Evolutionary conservation across 2,329 filamentous ascomycete species (phyloP).

Genomic region (Rhynchosporium graminicola): DNA sequence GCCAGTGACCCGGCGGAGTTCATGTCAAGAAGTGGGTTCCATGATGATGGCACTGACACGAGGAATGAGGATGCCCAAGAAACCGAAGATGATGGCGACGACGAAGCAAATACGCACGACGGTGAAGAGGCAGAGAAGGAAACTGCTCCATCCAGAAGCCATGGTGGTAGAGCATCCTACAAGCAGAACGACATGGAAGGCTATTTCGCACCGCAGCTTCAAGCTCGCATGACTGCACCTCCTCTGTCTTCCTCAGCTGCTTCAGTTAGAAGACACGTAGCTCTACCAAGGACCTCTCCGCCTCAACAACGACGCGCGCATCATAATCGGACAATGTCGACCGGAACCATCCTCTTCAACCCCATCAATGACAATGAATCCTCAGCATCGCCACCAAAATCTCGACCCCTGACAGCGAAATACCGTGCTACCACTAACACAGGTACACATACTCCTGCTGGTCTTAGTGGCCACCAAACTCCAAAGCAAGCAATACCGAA

Average conservation of each 20-base stretch:
- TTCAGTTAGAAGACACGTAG: constrained; percentile 9
- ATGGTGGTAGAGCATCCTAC: constrained; percentile 23
- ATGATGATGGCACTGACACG: constrained; percentile 23
- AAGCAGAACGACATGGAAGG: constrained; percentile 48
- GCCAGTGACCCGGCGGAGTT: constrained; percentile 66
- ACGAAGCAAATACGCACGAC: constrained; percentile 82
- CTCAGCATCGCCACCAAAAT: constrained; percentile 43
- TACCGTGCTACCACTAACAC: constrained; percentile 35
- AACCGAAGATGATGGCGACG: constrained; percentile 63
- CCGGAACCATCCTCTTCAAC: constrained; percentile 82
- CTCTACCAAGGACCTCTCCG: constrained; percentile 26
- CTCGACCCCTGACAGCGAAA: constrained; percentile 42
- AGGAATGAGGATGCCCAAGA: constrained; percentile 31
- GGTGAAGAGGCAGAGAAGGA: constrained; percentile 54
- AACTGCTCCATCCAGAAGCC: constrained; percentile 38
- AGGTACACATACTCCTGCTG: constrained; percentile 32
- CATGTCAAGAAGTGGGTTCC: constrained; percentile 46
- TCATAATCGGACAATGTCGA: constrained; percentile 76
- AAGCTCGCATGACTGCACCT: constrained; percentile 43
- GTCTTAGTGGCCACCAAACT: constrained; percentile 13
- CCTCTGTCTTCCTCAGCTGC: constrained; percentile 24
- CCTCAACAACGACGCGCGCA: constrained; percentile 22
- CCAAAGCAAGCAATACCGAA: constrained; percentile 39
- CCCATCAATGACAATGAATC: constrained; percentile 53
- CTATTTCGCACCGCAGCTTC: constrained; percentile 57